phyloP scores from a whole-genome alignment of 345 rosid genomes.

The Geranium brycei region DNA sequence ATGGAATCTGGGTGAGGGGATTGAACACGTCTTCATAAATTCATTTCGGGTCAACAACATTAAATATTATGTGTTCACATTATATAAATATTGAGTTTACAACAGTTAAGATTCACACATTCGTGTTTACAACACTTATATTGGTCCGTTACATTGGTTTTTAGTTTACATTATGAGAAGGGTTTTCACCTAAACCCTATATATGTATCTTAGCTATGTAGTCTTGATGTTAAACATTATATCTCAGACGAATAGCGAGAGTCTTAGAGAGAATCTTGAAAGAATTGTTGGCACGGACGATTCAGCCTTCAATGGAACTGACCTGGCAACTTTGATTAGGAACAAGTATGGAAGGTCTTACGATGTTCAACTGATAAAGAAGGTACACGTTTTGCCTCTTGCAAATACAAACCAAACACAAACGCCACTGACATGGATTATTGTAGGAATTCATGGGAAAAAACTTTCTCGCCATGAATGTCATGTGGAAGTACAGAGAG shows the following conservation, averaged over 20 bases:
- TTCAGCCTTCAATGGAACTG: conserved; percentile 74
- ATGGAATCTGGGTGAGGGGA: not conserved
- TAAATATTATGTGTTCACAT: no score
- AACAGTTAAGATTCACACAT: no score
- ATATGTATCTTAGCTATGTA: not conserved
- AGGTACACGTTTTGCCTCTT: conserved; percentile 28
- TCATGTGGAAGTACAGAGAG: conserved; percentile 97
- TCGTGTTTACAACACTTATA: no score
- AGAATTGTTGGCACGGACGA: conserved; percentile 82
- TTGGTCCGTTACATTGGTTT: no score
- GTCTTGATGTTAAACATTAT: not conserved
- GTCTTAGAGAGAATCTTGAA: conserved; percentile 66
- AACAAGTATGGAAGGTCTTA: conserved; percentile 90
- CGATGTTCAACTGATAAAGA: conserved; percentile 85
- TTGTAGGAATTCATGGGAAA: conserved; percentile 93
- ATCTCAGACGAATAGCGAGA: conserved; percentile 44
- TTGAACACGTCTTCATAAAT: not conserved
- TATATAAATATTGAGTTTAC: no score
- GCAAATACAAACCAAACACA: not conserved
- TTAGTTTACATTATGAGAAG: no score
- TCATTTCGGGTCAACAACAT: no score
- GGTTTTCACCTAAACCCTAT: no score
- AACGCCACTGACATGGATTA: conserved; percentile 1
- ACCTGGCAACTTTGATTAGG: conserved; percentile 89
- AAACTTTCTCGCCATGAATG: conserved; percentile 88